phyloP scores from a whole-genome alignment of 31 red algal genomes.

The Asparagopsis taxiformis region DNA sequence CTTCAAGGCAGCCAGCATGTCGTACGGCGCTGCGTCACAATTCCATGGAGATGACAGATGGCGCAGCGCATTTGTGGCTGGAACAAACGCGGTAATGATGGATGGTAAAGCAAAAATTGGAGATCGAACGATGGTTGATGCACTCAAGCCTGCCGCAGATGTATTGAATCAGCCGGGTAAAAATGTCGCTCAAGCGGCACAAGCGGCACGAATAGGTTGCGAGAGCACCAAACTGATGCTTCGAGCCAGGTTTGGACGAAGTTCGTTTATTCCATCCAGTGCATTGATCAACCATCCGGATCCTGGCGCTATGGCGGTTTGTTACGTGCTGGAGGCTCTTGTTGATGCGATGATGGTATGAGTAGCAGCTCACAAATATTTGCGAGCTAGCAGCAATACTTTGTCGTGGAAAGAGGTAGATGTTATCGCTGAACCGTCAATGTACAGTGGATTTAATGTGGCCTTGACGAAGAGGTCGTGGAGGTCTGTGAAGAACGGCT shows the following conservation, averaged over 20 bases:
- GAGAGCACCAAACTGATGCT: slow-evolving; percentile 36
- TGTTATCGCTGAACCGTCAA: slow-evolving; percentile 39
- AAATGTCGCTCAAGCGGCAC: slow-evolving; percentile 20
- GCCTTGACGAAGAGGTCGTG: slow-evolving; percentile 79
- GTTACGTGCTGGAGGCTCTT: not conserved
- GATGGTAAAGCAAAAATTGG: slow-evolving; percentile 48
- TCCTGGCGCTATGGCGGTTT: slow-evolving; percentile 45
- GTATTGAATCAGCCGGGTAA: slow-evolving; percentile 14
- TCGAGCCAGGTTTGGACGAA: slow-evolving; percentile 29
- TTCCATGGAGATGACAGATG: not conserved
- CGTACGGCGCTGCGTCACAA: slow-evolving; percentile 2
- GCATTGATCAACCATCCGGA: slow-evolving; percentile 25
- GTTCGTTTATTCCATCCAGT: slow-evolving; percentile 4
- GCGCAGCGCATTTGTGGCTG: slow-evolving; percentile 34
- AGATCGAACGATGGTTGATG: slow-evolving; percentile 52
- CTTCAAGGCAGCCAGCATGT: slow-evolving; percentile 10
- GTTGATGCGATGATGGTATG: not conserved
- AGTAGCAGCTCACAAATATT: slow-evolving; percentile 43
- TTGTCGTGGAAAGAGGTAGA: slow-evolving; percentile 63
- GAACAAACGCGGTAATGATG: slow-evolving; percentile 41
- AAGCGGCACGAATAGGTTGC: slow-evolving; percentile 39
- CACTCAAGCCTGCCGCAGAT: slow-evolving; percentile 54
- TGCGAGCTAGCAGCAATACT: slow-evolving; percentile 51
- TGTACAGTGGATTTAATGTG: slow-evolving; percentile 69
- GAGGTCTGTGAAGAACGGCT: slow-evolving; percentile 57